These are phyloP conservation scores for Candida peoriensis DNA, from an alignment of 805 yeast species.

Conservation along the genomic window DNA sequence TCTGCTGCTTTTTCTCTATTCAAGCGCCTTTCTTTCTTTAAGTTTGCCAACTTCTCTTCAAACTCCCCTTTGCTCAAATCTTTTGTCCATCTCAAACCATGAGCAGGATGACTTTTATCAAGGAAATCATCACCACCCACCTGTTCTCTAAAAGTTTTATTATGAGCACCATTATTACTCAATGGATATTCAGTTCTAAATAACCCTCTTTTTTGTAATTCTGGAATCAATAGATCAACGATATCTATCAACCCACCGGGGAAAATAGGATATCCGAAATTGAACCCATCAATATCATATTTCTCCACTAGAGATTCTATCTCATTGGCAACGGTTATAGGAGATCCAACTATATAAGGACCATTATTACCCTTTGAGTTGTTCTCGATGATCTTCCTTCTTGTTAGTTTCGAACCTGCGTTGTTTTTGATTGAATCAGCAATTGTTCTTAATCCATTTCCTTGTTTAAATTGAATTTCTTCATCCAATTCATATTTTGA, in stretches of 20 bases:
- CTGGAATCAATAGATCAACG: slow-evolving; percentile 32
- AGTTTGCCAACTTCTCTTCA: no score
- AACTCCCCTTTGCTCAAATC: no score
- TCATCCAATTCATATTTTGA: slow-evolving; percentile 12
- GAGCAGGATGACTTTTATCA: no score
- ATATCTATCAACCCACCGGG: slow-evolving; percentile 34
- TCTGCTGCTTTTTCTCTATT: no score
- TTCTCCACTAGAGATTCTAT: slow-evolving; percentile 34
- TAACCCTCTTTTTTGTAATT: slow-evolving; percentile 29
- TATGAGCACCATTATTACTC: no score
- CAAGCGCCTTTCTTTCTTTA: no score
- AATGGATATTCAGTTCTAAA: slow-evolving; percentile 33
- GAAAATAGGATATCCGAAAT: slow-evolving; percentile 30
- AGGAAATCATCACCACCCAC: no score
- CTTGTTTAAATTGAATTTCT: slow-evolving; percentile 4
- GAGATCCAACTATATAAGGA: slow-evolving; percentile 32
- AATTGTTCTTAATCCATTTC: slow-evolving; percentile 30
- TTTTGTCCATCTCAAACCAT: no score
- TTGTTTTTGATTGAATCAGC: slow-evolving; percentile 24
- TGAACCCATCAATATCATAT: slow-evolving; percentile 39
- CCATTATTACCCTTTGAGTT: slow-evolving; percentile 23
- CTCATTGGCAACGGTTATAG: slow-evolving; percentile 33
- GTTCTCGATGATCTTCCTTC: slow-evolving; percentile 5
- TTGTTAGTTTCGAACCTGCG: slow-evolving; percentile 13
- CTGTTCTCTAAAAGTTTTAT: no score